Percentiles rank a stretch among this genome's conserved stretches.
Evolutionary conservation across 2,329 filamentous ascomycete species (phyloP).

Genomic region (Fusarium chaquense): DNA sequence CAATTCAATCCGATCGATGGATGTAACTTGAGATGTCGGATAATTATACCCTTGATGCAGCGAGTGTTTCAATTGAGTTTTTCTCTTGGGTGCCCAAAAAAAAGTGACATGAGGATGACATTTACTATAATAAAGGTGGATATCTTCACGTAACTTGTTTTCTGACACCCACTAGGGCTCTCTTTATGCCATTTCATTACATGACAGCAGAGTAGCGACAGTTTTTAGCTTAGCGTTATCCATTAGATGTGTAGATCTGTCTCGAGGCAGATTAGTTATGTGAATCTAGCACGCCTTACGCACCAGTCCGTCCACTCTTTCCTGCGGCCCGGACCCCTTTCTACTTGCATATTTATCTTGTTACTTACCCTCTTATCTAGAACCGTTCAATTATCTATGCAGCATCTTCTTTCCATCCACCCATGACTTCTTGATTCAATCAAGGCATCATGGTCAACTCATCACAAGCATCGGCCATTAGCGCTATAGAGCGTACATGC

Average conservation of each 20-base stretch:
- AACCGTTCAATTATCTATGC: neutral
- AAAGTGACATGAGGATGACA: too few species aligned
- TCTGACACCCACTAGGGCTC: neutral
- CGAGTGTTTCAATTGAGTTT: too few species aligned
- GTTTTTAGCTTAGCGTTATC: neutral
- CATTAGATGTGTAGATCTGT: neutral
- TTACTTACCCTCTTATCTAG: neutral
- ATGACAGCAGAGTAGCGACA: neutral
- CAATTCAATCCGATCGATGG: too few species aligned
- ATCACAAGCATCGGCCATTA: constrained; percentile 1
- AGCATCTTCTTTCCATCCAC: neutral
- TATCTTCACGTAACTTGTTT: neutral
- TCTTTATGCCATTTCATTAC: neutral
- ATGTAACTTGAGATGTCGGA: too few species aligned
- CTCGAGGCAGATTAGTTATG: neutral
- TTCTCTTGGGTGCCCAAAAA: too few species aligned
- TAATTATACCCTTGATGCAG: too few species aligned
- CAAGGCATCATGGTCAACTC: neutral
- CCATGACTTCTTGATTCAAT: neutral
- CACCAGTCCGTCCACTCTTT: constrained; percentile 1
- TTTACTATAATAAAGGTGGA: too few species aligned
- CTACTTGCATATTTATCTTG: neutral
- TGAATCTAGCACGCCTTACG: neutral
- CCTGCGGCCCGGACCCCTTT: constrained; percentile 3
- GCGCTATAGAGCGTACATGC: constrained; percentile 23